These are phyloP conservation scores for Globisporangium camurandrum DNA, from an alignment of 352 stramenopile genomes.

Conservation along the genomic window DNA sequence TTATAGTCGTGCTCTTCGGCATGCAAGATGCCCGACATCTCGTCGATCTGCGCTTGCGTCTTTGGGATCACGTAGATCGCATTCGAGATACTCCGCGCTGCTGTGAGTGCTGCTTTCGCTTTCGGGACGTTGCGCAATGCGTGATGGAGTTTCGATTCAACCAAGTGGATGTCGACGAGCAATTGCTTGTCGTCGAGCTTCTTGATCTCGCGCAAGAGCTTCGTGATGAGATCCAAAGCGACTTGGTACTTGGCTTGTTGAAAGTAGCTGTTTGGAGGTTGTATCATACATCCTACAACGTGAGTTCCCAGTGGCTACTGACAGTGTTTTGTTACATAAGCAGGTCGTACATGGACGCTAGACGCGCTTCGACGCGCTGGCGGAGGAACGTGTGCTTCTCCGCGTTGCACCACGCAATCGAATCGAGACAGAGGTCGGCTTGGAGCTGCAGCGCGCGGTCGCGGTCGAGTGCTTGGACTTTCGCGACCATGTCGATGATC, in stretches of 20 bases:
- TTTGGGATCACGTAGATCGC: conserved; percentile 95
- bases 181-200: conserved; percentile 99
- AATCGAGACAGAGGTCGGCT: conserved; percentile 92
- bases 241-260: conserved; percentile 88
- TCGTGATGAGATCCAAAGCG: conserved; percentile 91
- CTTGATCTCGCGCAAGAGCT: conserved; percentile 95
- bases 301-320: too few species aligned
- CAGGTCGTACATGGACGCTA: conserved; percentile 74
- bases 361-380: conserved; percentile 95
- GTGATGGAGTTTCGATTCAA: conserved; percentile 97
- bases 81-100: conserved; percentile 95
- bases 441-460: conserved; percentile 92
- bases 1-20: conserved; percentile 99
- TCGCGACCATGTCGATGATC: conserved; percentile 96
- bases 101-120: conserved; percentile 94
- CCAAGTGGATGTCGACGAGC: conserved; percentile 97
- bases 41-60: conserved; percentile 93
- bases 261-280: conserved; percentile 66
- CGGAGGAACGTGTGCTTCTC: conserved; percentile 97
- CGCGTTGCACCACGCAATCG: conserved; percentile 91
- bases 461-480: conserved; percentile 80
- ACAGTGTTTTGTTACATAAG: too few species aligned
- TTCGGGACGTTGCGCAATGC: conserved; percentile 96
- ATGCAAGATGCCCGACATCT: conserved; percentile 96
- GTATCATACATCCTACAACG: too few species aligned